Evolutionary conservation across 768 basidiomycete genomes (phyloP), one percentile per base, ranked within the genome.

Genomic region (Chalciporus sphaerocephalus): DNA sequence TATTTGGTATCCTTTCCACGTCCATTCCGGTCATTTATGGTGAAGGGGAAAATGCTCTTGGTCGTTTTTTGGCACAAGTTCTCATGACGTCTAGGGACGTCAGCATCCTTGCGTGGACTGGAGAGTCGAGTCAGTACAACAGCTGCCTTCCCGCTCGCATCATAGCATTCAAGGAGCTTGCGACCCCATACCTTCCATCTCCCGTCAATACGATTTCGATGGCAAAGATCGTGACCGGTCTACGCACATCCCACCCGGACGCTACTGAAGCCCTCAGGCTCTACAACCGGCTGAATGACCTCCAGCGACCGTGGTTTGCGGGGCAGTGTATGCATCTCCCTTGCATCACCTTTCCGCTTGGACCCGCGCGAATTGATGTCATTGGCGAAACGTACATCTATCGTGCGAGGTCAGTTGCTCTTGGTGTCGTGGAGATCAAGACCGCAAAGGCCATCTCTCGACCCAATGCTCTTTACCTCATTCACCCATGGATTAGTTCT

Each of bases 371-470:
- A 11, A 11, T 20, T 27, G 18, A 22, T 17, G 21, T 22, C 24
- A 12, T 16, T 42, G 24, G 24, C 24, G 24, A 11, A 25, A 11
- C 11, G 24, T 25, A 25, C 11, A n/a, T 42, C 18, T 42, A 42
- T 27, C 28, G 41, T 9, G 16, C 18, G 25, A 33, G 18, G 41
- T 32, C 18, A 22, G 7, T 5, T 22, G 41, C 15, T 35, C 18
- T 42, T 18, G 18, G 41, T 15, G 25, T n/a, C 17, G 41, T 42
- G 41, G 21, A 42, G 18, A 42, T 42, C 16, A 42, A 28, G 41
- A 42, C 41, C 16, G 33, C 8, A 18, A 18, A 30, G 6, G 30
- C 6, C 25, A 6, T 42, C 12, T 35, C 41, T 9, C 12, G 8
- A 21, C 18, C 15, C 28, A 30, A 42, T 6, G 18, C 12, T n/a